Percentiles rank a stretch among this genome's conserved stretches.
Conservation (phyloP, 371 early-diverging fungal genomes). For the Mortierella polycephala region DNA sequence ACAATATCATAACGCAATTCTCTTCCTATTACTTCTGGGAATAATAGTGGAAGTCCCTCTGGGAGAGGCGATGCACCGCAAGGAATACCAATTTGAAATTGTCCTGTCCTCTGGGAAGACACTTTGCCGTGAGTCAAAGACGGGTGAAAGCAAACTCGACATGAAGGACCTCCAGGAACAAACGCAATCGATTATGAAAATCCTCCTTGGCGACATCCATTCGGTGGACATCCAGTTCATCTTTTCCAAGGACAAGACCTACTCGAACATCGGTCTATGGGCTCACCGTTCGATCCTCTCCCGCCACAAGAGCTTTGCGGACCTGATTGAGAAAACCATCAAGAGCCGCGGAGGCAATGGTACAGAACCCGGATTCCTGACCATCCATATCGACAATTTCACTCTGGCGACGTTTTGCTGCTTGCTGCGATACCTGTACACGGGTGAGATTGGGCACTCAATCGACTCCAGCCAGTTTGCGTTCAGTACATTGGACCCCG, state of each 20-base stretch:
- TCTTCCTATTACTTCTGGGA: too few relatives aligned
- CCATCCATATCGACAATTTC: neutral
- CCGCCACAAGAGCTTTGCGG: neutral
- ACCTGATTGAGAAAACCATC: conserved; percentile 2
- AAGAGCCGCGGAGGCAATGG: neutral
- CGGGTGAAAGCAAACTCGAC: too few relatives aligned
- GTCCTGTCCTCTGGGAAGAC: too few relatives aligned
- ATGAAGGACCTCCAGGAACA: neutral
- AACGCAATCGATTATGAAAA: neutral
- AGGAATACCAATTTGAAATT: too few relatives aligned
- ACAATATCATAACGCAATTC: too few relatives aligned
- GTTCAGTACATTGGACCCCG: neutral
- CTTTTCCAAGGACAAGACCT: conserved; percentile 4
- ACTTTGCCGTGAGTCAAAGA: too few relatives aligned
- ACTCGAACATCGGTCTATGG: conserved; percentile 3
- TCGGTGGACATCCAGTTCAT: conserved; percentile 9
- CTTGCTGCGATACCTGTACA: conserved; percentile 8
- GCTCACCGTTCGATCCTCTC: conserved; percentile 1
- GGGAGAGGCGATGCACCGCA: too few relatives aligned
- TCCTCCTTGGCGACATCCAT: conserved; percentile 4
- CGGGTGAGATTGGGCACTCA: neutral
- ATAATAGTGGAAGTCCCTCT: too few relatives aligned
- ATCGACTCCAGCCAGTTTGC: neutral
- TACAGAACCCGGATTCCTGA: neutral
- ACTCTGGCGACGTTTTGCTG: conserved; percentile 4